These are phyloP conservation scores for Xerocomellus dryophilus DNA, from an alignment of 768 basidiomycete species.

Conservation along the genomic window DNA sequence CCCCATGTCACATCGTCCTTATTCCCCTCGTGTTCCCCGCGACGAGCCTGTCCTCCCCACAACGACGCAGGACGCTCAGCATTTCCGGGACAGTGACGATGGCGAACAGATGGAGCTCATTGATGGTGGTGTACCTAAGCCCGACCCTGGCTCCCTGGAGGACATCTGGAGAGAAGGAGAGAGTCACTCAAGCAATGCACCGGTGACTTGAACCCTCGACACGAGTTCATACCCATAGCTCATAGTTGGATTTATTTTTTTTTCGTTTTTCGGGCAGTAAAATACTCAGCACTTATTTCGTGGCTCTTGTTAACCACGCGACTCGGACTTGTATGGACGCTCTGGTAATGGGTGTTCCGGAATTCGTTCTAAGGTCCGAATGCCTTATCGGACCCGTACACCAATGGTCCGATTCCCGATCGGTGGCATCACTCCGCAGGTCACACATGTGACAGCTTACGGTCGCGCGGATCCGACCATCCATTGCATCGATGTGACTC, in stretches of 20 bases:
- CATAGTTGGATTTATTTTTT: neutral
- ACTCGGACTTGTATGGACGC: neutral
- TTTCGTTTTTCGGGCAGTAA: neutral
- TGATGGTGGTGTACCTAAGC: slow-evolving; percentile 10
- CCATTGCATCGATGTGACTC: neutral
- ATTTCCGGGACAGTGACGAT: slow-evolving; percentile 15
- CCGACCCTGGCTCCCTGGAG: slow-evolving; percentile 5
- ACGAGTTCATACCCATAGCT: neutral
- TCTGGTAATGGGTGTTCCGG: neutral
- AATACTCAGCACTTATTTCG: neutral
- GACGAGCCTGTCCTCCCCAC: slow-evolving; percentile 44
- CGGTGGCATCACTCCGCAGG: neutral
- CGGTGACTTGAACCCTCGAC: slow-evolving; percentile 5
- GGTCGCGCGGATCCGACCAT: neutral
- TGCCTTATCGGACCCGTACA: too few species aligned
- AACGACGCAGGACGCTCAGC: slow-evolving; percentile 14
- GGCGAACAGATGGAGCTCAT: slow-evolving; percentile 30
- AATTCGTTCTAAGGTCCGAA: neutral
- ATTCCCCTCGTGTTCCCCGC: slow-evolving; percentile 61
- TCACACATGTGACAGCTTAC: neutral
- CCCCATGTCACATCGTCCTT: slow-evolving; percentile 62
- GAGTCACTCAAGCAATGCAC: slow-evolving; percentile 21
- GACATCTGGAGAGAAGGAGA: slow-evolving; percentile 35
- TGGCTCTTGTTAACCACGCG: neutral
- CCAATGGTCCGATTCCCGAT: too few species aligned